Conservation (phyloP, 2,329 filamentous ascomycete genomes). For the Curvularia sp. region DNA sequence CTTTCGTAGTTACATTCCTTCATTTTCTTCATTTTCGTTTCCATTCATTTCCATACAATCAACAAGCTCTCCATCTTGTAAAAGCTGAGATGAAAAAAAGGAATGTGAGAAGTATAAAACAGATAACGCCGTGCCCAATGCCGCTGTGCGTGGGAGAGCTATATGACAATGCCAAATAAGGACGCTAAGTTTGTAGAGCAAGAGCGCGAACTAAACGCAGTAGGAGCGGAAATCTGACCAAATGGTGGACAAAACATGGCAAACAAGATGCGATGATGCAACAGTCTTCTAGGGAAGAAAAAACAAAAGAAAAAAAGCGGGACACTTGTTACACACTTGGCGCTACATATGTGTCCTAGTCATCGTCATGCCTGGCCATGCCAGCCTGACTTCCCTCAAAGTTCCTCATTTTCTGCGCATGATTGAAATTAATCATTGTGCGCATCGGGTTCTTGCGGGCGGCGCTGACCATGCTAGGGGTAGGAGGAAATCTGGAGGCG, state of each 20-base stretch:
- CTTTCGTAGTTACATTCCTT: background rate
- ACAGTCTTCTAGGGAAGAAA: slow-evolving; percentile 1
- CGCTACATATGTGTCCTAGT: background rate
- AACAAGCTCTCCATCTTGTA: background rate
- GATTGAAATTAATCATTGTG: slow-evolving; percentile 45
- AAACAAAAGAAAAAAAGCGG: background rate
- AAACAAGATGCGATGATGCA: slow-evolving; percentile 4
- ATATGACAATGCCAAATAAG: slow-evolving; percentile 3
- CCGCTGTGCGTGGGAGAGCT: background rate
- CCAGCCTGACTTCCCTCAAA: slow-evolving; percentile 31
- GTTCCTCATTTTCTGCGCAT: slow-evolving; percentile 42
- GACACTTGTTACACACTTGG: background rate
- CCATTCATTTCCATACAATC: background rate
- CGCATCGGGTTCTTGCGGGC: slow-evolving; percentile 43
- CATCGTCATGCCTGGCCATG: background rate
- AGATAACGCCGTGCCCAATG: slow-evolving; percentile 12
- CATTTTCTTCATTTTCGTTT: background rate
- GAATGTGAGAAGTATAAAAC: background rate
- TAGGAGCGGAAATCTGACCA: background rate
- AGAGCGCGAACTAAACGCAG: background rate
- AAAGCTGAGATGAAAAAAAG: background rate
- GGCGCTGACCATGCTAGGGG: slow-evolving; percentile 48
- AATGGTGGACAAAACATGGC: background rate
- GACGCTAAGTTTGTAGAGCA: slow-evolving; percentile 1
- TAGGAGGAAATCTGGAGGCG: slow-evolving; percentile 42